Evolutionary conservation across 495 filamentous ascomycete species (phyloP).

Genomic region (Aspergillus carlsbadensis): DNA sequence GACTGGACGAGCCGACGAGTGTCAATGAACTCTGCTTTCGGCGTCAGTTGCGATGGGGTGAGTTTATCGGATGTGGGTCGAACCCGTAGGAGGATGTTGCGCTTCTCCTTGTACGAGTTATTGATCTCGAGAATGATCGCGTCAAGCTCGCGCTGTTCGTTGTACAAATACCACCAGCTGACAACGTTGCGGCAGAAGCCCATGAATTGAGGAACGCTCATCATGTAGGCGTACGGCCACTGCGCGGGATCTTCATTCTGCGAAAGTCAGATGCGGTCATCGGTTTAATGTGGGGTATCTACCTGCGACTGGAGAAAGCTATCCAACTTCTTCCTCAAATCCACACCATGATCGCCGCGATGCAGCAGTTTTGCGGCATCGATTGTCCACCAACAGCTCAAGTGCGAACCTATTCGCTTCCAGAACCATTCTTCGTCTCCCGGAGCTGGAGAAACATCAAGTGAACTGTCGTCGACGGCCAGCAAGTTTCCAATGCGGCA

Average conservation of each 20-base stretch:
- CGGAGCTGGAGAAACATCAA: neutral
- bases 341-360: constrained; percentile 13
- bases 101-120: constrained; percentile 73
- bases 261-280: neutral
- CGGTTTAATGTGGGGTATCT: neutral
- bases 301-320: constrained; percentile 10
- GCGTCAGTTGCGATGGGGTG: neutral
- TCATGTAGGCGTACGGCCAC: constrained; percentile 62
- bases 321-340: constrained; percentile 16
- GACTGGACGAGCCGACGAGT: neutral
- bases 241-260: constrained; percentile 16
- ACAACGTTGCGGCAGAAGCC: constrained; percentile 75
- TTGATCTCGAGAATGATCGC: constrained; percentile 75
- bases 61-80: neutral
- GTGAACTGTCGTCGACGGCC: constrained; percentile 9
- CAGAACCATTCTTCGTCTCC: neutral
- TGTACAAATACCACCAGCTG: constrained; percentile 81
- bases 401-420: constrained; percentile 1
- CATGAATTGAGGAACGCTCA: constrained; percentile 66
- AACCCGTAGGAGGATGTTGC: constrained; percentile 30
- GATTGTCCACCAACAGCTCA: constrained; percentile 14
- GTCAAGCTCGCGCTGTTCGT: constrained; percentile 52
- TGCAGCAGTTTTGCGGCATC: constrained; percentile 9
- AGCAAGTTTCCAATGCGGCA: constrained; percentile 12
- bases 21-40: constrained; percentile 1